A percentile compares a stretch with the other conserved stretches of the same genome.
phyloP scores from a whole-genome alignment of 345 rosid genomes.

The Rhizophora mangle region DNA sequence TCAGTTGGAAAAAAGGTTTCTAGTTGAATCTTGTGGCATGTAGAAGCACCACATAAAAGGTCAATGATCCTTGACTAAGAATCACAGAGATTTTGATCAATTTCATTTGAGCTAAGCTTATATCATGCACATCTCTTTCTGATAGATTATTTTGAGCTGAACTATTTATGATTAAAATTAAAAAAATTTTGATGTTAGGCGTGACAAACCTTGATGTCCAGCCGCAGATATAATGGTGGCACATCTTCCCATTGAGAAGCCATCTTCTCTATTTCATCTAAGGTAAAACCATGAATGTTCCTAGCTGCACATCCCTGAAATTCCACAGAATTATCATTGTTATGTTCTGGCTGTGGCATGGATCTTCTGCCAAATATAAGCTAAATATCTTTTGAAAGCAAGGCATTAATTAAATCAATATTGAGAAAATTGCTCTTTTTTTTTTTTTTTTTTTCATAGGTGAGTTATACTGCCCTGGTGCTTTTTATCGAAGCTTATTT shows the following conservation, averaged over 20 bases:
- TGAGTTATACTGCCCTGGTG: no score
- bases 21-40: no score
- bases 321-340: conserved; percentile 20
- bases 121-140: no score
- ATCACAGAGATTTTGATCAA: no score
- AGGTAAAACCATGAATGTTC: conserved; percentile 80
- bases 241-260: conserved; percentile 84
- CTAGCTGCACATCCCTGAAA: conserved; percentile 97
- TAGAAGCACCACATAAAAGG: neutral
- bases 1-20: neutral
- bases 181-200: conserved; percentile 13
- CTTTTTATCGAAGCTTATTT: no score
- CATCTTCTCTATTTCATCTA: conserved; percentile 77
- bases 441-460: no score
- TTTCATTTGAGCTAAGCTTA: no score
- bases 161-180: neutral
- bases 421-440: no score
- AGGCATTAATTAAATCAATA: neutral
- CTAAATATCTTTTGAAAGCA: neutral
- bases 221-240: conserved; percentile 66
- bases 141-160: no score
- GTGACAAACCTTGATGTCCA: conserved; percentile 66
- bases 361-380: conserved; percentile 15
- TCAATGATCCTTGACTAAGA: no score
- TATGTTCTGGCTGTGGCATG: neutral